These are phyloP conservation scores for Jackrogersella multiformis DNA, from an alignment of 495 filamentous ascomycete genomes.

Conservation along the genomic window DNA sequence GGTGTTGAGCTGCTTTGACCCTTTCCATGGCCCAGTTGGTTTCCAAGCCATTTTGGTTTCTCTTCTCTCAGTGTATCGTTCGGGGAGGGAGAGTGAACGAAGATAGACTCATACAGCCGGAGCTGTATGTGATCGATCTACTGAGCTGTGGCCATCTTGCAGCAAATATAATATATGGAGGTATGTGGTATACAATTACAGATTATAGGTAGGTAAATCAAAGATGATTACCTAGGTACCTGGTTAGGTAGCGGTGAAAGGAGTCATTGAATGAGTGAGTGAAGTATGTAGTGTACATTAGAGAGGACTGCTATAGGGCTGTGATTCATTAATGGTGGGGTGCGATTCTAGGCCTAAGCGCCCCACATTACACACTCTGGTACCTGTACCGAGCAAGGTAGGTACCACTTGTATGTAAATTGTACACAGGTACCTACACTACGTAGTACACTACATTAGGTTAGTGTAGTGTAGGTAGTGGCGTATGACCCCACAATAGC, in stretches of 20 bases:
- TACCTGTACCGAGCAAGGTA: neutral
- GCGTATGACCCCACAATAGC: neutral
- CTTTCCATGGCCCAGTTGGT: constrained; percentile 51
- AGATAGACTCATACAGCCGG: constrained; percentile 45
- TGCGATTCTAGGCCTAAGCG: constrained; percentile 19
- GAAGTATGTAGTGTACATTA: too few species aligned
- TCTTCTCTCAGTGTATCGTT: constrained; percentile 36
- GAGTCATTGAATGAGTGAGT: constrained; percentile 5
- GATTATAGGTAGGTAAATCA: too few species aligned
- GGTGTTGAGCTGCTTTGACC: constrained; percentile 45
- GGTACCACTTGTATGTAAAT: neutral
- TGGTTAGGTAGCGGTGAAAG: constrained; percentile 27
- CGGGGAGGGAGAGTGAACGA: constrained; percentile 38
- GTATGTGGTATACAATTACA: constrained; percentile 15
- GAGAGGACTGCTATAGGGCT: too few species aligned
- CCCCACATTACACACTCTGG: constrained; percentile 19
- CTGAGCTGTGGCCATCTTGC: constrained; percentile 44
- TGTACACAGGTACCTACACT: neutral
- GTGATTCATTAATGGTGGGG: constrained; percentile 22
- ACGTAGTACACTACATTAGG: too few species aligned
- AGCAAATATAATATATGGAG: constrained; percentile 18
- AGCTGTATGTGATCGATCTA: constrained; percentile 44
- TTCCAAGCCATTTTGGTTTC: constrained; percentile 59
- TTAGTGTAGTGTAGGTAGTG: too few species aligned
- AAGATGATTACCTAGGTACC: too few species aligned